Evolutionary conservation across 192 early-diverging fungal genomes (phyloP), one percentile per base, ranked within the genome.

Genomic region (Paraglomus occultum): DNA sequence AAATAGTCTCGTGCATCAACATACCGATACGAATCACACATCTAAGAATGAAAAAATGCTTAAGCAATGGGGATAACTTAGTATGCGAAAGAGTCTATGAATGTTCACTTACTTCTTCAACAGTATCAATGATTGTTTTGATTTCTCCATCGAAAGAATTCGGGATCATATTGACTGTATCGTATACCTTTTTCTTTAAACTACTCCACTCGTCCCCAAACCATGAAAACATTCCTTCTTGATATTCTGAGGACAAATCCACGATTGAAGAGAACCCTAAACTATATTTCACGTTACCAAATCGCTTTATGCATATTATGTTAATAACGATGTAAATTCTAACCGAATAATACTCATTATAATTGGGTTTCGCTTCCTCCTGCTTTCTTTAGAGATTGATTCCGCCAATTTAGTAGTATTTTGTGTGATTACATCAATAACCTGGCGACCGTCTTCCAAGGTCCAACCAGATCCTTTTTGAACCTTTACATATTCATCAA

Each of bases 231-330:
- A 72, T 72, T 1, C 71, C 62, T 3, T 17, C 63, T 17, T 23
- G n/a, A 51, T 66, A 72, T 67, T 72, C 62, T 14, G 71, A 72
- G 20, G 62, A 65, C 12, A 72, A 15, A 51, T 72, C 71, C 6
- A 72, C 23, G 3, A 72, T 55, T 17, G 71, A 72, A 22, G 71
- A 65, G 4, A 72, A 38, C 20, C 71, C 62, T 7, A 68, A 22
- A 17, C 66, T 68, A 52, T 49, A 64, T 51, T 64, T 64, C 8
- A 31, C 38, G 31, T 31, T 7, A 64, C 38, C 18, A 23, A 39
- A 17, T 44, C 31, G 31, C 3, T 31, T 31, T 3, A 31, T 31
- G 31, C 31, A 2, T 31, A 31, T 3, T 31, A 31, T 31, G 3
- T 31, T 31, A 31, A 31, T 31, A 1, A 52, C 15, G 53, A 67